Evolutionary conservation across 2,329 filamentous ascomycete genomes (phyloP).

Genomic region (Stagonosporopsis chrysanthemi): DNA sequence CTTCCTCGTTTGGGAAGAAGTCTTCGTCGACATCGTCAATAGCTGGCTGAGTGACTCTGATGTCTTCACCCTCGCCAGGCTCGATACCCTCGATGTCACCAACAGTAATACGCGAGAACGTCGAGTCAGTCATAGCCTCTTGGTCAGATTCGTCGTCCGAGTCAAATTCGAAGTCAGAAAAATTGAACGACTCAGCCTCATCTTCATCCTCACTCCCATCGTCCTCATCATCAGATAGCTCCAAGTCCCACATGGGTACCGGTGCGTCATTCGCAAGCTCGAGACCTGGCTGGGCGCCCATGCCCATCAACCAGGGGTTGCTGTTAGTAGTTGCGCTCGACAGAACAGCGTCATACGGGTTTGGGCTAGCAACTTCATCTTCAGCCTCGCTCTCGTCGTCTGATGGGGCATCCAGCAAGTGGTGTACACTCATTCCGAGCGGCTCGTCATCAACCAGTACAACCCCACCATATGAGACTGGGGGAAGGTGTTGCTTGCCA

Average conservation of each 20-base stretch:
- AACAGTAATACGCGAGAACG: constrained; percentile 38
- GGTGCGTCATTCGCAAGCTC: constrained; percentile 41
- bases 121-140: constrained; percentile 41
- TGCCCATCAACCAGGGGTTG: constrained; percentile 48
- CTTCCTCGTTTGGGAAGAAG: constrained; percentile 79
- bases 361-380: constrained; percentile 44
- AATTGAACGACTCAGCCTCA: constrained; percentile 54
- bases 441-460: constrained; percentile 83
- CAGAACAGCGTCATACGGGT: constrained; percentile 44
- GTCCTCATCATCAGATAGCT: constrained; percentile 64
- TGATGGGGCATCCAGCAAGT: constrained; percentile 80
- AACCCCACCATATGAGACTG: constrained; percentile 89
- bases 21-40: constrained; percentile 84
- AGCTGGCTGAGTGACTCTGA: constrained; percentile 89
- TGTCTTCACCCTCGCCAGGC: constrained; percentile 75
- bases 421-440: constrained; percentile 95
- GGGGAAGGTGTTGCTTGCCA: constrained; percentile 82
- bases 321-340: constrained; percentile 52
- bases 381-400: constrained; percentile 58
- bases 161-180: constrained; percentile 64
- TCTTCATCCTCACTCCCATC: constrained; percentile 50
- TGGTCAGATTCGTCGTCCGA: constrained; percentile 42
- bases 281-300: constrained; percentile 46
- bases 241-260: constrained; percentile 51
- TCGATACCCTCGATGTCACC: constrained; percentile 81